Evolutionary conservation across 306 rosid species (phyloP).

Genomic region (Casuarina glauca): DNA sequence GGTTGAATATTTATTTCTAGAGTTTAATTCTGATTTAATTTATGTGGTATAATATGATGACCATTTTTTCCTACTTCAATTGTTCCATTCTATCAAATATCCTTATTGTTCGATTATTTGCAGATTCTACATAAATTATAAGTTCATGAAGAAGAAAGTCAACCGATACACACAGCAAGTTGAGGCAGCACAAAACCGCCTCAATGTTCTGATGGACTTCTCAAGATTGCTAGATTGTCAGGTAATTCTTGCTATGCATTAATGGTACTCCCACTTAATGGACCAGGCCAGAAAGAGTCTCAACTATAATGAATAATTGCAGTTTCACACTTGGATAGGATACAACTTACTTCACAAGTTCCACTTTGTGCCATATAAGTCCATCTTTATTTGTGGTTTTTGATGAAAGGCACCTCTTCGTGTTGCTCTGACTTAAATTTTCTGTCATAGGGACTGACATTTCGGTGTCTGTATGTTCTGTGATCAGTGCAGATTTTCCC

Average conservation of each 20-base stretch:
- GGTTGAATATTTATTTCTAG: neutral
- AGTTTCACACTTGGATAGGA: neutral
- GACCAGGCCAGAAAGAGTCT: neutral
- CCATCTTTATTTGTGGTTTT: neutral
- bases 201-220: constrained; percentile 69
- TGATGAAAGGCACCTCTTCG: neutral
- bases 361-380: neutral
- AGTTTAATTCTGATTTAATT: neutral
- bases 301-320: neutral
- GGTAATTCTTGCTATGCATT: constrained; percentile 33
- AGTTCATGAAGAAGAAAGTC: constrained; percentile 82
- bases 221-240: constrained; percentile 67
- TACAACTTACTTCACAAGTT: neutral
- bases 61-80: neutral
- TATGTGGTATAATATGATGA: neutral
- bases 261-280: neutral
- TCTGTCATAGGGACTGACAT: neutral
- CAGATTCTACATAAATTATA: constrained; percentile 76
- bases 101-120: constrained; percentile 6
- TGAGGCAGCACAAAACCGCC: constrained; percentile 57
- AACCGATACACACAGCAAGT: constrained; percentile 61
- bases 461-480: neutral
- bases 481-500: neutral
- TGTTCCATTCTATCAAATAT: neutral
- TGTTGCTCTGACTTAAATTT: neutral